Percentiles rank a stretch among this genome's conserved stretches.
phyloP scores from a whole-genome alignment of 2,329 filamentous ascomycete species.

The Neofusicoccum sp. region DNA sequence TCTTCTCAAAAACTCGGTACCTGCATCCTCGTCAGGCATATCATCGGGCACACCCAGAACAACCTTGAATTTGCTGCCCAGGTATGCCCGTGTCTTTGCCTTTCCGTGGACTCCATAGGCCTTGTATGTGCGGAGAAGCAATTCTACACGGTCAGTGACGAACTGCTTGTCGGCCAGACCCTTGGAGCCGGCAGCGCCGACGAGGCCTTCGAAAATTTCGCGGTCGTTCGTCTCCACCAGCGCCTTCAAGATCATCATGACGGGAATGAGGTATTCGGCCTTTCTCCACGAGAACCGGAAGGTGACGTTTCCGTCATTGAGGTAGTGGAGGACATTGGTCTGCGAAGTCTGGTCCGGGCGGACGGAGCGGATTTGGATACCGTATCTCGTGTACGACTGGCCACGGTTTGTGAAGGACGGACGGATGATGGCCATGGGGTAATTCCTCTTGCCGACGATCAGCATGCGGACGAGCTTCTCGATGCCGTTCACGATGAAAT shows the following conservation, averaged over 20 bases:
- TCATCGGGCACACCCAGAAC: conserved; percentile 82
- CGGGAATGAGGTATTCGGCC: conserved; percentile 91
- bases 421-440: conserved; percentile 89
- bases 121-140: conserved; percentile 91
- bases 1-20: conserved; percentile 84
- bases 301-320: conserved; percentile 92
- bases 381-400: conserved; percentile 80
- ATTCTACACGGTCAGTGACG: conserved; percentile 88
- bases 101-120: conserved; percentile 80
- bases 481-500: conserved; percentile 96
- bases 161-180: conserved; percentile 81
- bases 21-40: conserved; percentile 83
- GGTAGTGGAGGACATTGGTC: conserved; percentile 94
- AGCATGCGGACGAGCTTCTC: conserved; percentile 95
- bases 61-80: conserved; percentile 87
- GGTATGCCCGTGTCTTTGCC: conserved; percentile 76
- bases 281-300: conserved; percentile 98
- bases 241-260: conserved; percentile 95
- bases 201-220: conserved; percentile 91
- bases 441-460: conserved; percentile 86
- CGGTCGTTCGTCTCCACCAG: conserved; percentile 93
- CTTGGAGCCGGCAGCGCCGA: conserved; percentile 73
- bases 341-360: conserved; percentile 97
- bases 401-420: conserved; percentile 88
- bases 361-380: conserved; percentile 87